Base-by-base conservation (phyloP, 1,284 basidiomycete genomes). In the Inonotus obliquus region DNA sequence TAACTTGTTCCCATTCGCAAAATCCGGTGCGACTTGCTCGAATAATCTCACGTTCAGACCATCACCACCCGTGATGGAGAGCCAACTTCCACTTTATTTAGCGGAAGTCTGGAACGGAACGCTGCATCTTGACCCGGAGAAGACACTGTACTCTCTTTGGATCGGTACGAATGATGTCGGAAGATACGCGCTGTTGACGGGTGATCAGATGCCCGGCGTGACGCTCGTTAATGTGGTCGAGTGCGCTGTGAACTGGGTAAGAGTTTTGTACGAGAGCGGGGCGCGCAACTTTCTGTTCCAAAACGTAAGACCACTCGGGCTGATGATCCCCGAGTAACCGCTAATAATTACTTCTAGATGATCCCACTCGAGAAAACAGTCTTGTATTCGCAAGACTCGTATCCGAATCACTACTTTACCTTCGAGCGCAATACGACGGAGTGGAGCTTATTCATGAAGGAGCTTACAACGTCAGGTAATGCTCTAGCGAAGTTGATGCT, bases 131-230 rank as follows among this genome's bases (percentile, higher is more conserved):
- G 49, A 67, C 27, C 63, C 74, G 0, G 67, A 74, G 10, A 72
- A 76, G 53, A 81, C 80, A 4, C 65, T 80, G 13, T 80, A 77
- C 63, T 77, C 77, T n/a, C 70, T 81, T 6, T 81, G 79, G 80
- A 81, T 81, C 59, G 79, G 79, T 7, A 79, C 79, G 17, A 80
- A 80, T 64, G 79, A 79, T 65, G 68, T 80, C 6, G 80, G 80
- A 5, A 72, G 49, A 23, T 67, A 65, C 29, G 73, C 70, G 25
- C 67, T 80, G n/a, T 54, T 79, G 21, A 78, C 76, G 0, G 78
- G 77, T 1, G 63, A 69, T 4, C 69, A 73, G 55, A 63, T 68
- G 0, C 68, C 72, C 0, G 74, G 72, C 0, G 76, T 77, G 7
- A 79, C 76, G 4, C 67, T 81, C 59, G 77, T 79, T 5, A 69